Evolutionary conservation across 805 yeast species (phyloP).

Genomic region (Blastobotrys attinorum): DNA sequence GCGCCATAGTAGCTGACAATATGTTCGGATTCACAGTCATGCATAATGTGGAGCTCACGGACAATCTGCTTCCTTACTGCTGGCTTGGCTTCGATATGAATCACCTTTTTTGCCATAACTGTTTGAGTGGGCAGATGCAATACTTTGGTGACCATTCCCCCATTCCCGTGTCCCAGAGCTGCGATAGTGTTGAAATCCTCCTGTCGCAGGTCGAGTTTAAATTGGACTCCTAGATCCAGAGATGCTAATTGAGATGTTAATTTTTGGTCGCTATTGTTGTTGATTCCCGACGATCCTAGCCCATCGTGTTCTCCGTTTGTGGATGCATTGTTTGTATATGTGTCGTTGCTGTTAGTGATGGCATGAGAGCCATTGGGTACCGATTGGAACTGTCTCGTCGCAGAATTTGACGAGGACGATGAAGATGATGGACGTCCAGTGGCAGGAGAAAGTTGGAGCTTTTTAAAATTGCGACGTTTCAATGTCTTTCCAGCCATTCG

Average conservation of each 20-base stretch:
- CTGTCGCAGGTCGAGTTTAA: constrained; percentile 43
- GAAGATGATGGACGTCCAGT: neutral
- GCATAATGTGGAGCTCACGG: constrained; percentile 83
- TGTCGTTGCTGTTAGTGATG: too few relatives aligned
- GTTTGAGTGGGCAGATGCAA: constrained; percentile 82
- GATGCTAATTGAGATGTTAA: constrained; percentile 37
- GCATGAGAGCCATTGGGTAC: neutral
- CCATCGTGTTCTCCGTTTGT: too few relatives aligned
- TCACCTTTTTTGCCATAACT: constrained; percentile 83
- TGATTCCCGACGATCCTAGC: too few relatives aligned
- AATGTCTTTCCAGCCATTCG: constrained; percentile 32
- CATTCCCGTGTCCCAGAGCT: constrained; percentile 84
- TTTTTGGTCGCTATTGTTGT: constrained; percentile 24
- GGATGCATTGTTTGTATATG: too few relatives aligned
- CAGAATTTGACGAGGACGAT: neutral
- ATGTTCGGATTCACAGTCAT: constrained; percentile 72
- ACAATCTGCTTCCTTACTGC: constrained; percentile 75
- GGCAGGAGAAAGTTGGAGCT: constrained; percentile 35
- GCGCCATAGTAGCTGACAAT: constrained; percentile 92
- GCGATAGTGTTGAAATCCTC: constrained; percentile 70
- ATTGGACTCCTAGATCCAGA: constrained; percentile 47
- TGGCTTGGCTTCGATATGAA: constrained; percentile 76
- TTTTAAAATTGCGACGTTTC: constrained; percentile 52
- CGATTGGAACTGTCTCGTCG: neutral
- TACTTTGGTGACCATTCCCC: constrained; percentile 87